phyloP scores from a whole-genome alignment of 2,329 filamentous ascomycete genomes.

The Talaromyces islandicus region DNA sequence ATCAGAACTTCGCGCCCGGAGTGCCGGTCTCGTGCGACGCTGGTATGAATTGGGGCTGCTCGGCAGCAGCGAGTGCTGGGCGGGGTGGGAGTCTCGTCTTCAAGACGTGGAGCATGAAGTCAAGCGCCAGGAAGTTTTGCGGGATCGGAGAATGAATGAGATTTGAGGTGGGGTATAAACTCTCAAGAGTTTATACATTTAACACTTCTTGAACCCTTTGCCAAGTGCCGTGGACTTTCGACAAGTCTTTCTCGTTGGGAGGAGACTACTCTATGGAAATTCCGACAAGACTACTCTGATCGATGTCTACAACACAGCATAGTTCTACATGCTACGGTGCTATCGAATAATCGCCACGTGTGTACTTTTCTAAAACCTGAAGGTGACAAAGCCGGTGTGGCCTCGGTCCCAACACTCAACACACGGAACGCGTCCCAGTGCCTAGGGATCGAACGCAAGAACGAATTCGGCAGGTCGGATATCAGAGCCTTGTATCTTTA shows the following conservation, averaged over 20 bases:
- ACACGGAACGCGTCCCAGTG: neutral
- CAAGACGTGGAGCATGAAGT: slow-evolving; percentile 61
- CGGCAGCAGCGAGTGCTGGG: slow-evolving; percentile 61
- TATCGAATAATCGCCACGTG: neutral
- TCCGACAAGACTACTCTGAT: neutral
- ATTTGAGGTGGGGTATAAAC: slow-evolving; percentile 14
- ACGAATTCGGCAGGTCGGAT: neutral
- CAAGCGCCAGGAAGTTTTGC: slow-evolving; percentile 55
- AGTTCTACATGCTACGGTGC: neutral
- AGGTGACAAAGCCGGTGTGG: neutral
- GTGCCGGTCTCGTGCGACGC: slow-evolving; percentile 49
- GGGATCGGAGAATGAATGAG: slow-evolving; percentile 48
- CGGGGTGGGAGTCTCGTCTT: slow-evolving; percentile 64
- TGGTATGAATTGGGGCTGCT: slow-evolving; percentile 74
- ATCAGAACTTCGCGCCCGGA: slow-evolving; percentile 36
- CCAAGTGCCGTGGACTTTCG: neutral
- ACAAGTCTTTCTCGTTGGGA: neutral
- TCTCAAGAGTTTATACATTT: neutral
- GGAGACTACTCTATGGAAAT: neutral
- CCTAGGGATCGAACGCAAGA: neutral
- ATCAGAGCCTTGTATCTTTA: neutral
- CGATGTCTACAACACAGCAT: neutral
- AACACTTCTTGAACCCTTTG: neutral
- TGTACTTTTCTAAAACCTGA: neutral
- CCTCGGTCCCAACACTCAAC: neutral